Base-by-base conservation (phyloP, 768 basidiomycete genomes). In the Vararia minispora region DNA sequence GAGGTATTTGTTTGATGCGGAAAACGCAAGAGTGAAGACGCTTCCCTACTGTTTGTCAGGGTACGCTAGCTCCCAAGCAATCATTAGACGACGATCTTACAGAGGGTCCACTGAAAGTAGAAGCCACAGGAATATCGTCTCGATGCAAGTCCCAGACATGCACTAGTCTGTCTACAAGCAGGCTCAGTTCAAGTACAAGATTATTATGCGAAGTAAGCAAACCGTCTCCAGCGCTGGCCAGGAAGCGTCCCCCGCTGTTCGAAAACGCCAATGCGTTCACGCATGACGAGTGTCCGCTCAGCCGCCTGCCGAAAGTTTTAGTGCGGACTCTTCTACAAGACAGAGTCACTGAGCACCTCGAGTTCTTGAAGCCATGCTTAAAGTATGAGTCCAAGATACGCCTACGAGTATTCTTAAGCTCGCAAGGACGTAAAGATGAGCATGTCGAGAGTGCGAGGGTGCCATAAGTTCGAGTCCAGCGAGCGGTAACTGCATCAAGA, bases 11-110 rank as follows among this genome's bases (percentile, higher is more conserved):
- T 79, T 80, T 16, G 66, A 65, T 0, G 76, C 68, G 5, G 83
- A 84, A 59, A 87, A 85, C 33, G 71, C 71, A 22, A 87, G 60
- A 13, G 72, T 68, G 54, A 88, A 75, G 25, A 86, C 69, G 47
- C 84, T 85, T 28, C 66, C 68, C 84, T 87, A 45, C 8, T 16
- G 31, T 4, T 31, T 27, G 30, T 12, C 10, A 25, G 16, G 13
- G 22, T 40, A 29, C 40, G 22, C 35, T 34, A 26, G 24, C 41
- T 24, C 40, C 5, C 13, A 12, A 23, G 24, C 20, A n/a, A 13
- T 14, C 31, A 18, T 25, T 5, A 10, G 22, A 35, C 22, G 32
- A 17, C 25, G 32, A 42, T n/a, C 51, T 44, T 26, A 60, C 58
- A 35, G 42, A 35, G 4, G 53, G 59, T 5, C 58, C 58, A 10